phyloP scores from a whole-genome alignment of 495 filamentous ascomycete species.

The Clavariopsis aquatica region DNA sequence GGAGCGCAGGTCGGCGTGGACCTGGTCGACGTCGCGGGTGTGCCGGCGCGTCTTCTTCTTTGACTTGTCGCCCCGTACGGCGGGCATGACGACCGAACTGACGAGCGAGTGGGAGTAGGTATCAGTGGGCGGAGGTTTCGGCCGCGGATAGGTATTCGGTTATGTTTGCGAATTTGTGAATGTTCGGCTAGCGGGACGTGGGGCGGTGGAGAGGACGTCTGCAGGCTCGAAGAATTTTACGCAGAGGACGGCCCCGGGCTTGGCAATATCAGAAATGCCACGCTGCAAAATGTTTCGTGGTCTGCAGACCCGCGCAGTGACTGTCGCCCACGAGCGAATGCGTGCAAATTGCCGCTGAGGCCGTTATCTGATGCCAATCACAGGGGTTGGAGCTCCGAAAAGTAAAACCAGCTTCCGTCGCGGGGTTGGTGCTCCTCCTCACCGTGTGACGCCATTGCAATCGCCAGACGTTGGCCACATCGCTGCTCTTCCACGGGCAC shows the following conservation, averaged over 20 bases:
- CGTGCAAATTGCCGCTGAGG: background rate
- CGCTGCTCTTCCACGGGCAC: background rate
- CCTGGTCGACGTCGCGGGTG: constrained; percentile 78
- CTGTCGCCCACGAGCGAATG: background rate
- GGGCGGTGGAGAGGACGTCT: constrained; percentile 19
- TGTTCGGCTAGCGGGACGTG: constrained; percentile 27
- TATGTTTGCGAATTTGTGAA: constrained; percentile 9
- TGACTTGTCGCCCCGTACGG: constrained; percentile 45
- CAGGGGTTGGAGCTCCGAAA: constrained; percentile 4
- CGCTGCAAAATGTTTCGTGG: constrained; percentile 1
- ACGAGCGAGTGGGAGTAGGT: background rate
- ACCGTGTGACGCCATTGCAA: constrained; percentile 21
- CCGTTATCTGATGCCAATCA: constrained; percentile 30
- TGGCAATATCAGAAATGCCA: constrained; percentile 14
- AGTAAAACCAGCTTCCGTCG: constrained; percentile 8
- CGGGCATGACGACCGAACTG: constrained; percentile 39
- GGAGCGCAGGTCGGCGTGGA: constrained; percentile 73
- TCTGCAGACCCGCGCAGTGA: constrained; percentile 16
- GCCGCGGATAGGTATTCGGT: constrained; percentile 27
- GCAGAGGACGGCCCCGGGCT: background rate
- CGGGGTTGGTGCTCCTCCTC: constrained; percentile 8
- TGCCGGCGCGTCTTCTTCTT: constrained; percentile 63
- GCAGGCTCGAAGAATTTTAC: constrained; percentile 31
- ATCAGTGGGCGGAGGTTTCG: no score
- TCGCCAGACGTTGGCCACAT: background rate